Conservation (phyloP, 345 rosid species). For the Sonneratia caseolaris region DNA sequence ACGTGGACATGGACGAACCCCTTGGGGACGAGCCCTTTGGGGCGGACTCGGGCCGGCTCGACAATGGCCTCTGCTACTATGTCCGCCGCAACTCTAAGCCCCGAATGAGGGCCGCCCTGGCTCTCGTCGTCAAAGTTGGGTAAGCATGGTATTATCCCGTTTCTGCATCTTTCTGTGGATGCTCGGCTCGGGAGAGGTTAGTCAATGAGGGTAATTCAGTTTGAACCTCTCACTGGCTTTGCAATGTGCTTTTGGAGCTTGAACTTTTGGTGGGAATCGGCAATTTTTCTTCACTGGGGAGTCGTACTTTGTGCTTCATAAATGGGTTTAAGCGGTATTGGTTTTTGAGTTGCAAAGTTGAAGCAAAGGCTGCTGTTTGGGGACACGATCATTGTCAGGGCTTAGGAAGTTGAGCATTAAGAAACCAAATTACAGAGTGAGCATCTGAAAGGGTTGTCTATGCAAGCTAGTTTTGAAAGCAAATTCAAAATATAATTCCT, state of each 20-base stretch:
- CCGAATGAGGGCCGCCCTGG: constrained; percentile 77
- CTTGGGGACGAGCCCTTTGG: constrained; percentile 59
- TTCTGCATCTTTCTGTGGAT: neutral
- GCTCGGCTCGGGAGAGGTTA: neutral
- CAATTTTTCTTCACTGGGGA: neutral
- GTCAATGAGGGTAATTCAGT: neutral
- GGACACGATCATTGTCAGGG: neutral
- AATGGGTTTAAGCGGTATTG: neutral
- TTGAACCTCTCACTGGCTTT: neutral
- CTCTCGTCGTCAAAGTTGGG: constrained; percentile 88
- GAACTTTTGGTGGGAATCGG: neutral
- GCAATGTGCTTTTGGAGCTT: neutral
- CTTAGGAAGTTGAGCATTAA: neutral
- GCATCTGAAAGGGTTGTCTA: neutral
- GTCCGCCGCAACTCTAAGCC: constrained; percentile 85
- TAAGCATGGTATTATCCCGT: constrained; percentile 11
- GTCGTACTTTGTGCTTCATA: neutral
- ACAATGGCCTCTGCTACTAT: constrained; percentile 75
- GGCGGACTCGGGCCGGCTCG: constrained; percentile 69
- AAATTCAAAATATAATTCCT: neutral
- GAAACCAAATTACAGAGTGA: neutral
- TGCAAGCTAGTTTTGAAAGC: neutral
- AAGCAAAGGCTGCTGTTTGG: neutral
- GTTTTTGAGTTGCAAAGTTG: neutral
- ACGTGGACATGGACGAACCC: constrained; percentile 40